phyloP scores from a whole-genome alignment of 2,329 filamentous ascomycete genomes.

The Colletotrichum nymphaeae region DNA sequence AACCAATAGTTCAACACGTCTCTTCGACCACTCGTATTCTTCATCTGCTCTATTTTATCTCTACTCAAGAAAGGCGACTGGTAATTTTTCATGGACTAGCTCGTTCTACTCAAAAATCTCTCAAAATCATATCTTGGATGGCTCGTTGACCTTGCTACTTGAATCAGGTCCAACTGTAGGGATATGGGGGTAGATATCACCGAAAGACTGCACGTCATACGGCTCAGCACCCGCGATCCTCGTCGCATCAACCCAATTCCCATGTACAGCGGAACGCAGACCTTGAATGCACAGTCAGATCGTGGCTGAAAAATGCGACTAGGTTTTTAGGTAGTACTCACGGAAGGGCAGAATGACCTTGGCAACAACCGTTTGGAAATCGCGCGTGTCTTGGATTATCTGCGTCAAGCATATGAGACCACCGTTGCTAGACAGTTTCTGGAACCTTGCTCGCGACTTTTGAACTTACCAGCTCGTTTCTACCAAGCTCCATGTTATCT shows the following conservation, averaged over 20 bases:
- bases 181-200: neutral
- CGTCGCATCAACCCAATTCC: constrained; percentile 43
- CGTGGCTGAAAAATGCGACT: constrained; percentile 51
- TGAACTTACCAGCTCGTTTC: neutral
- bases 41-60: neutral
- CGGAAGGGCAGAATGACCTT: too few species aligned
- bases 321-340: neutral
- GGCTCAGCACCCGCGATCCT: neutral
- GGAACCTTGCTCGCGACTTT: too few species aligned
- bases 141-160: neutral
- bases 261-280: constrained; percentile 50
- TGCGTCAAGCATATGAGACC: too few species aligned
- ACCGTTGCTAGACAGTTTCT: too few species aligned
- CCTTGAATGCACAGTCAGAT: constrained; percentile 44
- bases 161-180: neutral
- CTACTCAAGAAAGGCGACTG: neutral
- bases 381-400: too few species aligned
- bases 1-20: neutral
- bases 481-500: constrained; percentile 25
- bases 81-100: neutral
- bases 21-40: neutral
- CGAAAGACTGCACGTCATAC: neutral
- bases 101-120: too few species aligned
- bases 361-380: too few species aligned
- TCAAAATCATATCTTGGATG: neutral